A percentile compares a stretch with the other conserved stretches of the same genome.
These are phyloP conservation scores for Vitis hybrid DNA, from an alignment of 177 flowering plant species.

Conservation along the genomic window DNA sequence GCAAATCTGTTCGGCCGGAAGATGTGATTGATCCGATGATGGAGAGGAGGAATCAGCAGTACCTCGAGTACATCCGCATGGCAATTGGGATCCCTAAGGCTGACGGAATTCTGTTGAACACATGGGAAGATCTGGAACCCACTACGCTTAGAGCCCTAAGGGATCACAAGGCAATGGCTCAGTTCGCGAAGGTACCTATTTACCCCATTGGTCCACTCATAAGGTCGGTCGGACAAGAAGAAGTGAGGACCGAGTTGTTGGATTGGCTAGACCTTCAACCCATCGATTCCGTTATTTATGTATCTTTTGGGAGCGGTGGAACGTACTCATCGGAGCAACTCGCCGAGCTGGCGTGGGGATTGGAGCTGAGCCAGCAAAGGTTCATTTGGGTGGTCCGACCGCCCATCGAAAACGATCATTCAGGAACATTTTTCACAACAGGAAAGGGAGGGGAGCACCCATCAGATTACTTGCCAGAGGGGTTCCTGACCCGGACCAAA, in stretches of 20 bases:
- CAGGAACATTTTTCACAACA: conserved; percentile 2
- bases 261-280: conserved; percentile 29
- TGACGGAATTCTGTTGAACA: conserved; percentile 39
- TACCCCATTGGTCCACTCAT: conserved; percentile 36
- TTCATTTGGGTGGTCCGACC: conserved; percentile 32
- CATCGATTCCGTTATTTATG: conserved; percentile 21
- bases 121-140: conserved; percentile 39
- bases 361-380: conserved; percentile 26
- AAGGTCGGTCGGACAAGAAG: background rate
- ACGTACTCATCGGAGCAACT: conserved; percentile 16
- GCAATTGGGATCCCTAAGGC: background rate
- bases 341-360: conserved; percentile 28
- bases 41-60: conserved; percentile 1
- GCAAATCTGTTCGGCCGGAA: conserved; percentile 15
- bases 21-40: conserved; percentile 17
- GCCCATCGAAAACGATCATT: background rate
- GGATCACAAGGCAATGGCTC: conserved; percentile 15
- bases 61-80: background rate
- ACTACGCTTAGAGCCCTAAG: conserved; percentile 24
- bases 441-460: background rate
- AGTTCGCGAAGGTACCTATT: conserved; percentile 17
- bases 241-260: background rate
- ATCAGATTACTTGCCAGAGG: conserved; percentile 17
- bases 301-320: conserved; percentile 33
- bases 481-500: conserved; percentile 18